These are phyloP conservation scores for Groenewaldozyma tartarivorans DNA, from an alignment of 805 yeast genomes.

Conservation along the genomic window DNA sequence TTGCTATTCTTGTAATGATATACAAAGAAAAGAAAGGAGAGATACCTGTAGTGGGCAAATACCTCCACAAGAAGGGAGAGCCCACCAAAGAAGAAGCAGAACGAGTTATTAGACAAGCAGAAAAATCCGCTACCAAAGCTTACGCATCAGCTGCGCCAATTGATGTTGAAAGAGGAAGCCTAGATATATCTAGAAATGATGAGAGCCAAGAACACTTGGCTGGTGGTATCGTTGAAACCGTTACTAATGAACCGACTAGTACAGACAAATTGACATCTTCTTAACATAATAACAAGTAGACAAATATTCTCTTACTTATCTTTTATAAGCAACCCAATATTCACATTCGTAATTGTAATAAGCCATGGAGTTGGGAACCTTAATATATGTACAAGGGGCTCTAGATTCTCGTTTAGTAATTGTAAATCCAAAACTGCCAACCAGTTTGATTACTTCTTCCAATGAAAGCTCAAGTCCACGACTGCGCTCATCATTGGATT, in stretches of 20 bases:
- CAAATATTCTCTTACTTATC: conserved; percentile 1
- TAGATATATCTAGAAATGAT: no score
- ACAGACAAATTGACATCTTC: no score
- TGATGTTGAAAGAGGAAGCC: no score
- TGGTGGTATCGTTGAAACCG: no score
- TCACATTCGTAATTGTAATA: conserved; percentile 53
- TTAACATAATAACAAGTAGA: not conserved
- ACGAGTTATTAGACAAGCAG: conserved; percentile 16
- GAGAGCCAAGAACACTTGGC: no score
- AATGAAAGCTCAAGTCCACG: conserved; percentile 49
- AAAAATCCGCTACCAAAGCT: conserved; percentile 9
- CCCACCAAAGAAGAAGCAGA: conserved; percentile 18
- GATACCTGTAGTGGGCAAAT: conserved; percentile 46
- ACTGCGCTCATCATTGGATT: conserved; percentile 33
- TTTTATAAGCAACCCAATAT: conserved; percentile 52
- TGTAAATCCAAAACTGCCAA: conserved; percentile 41
- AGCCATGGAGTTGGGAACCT: conserved; percentile 42
- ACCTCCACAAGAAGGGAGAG: conserved; percentile 33
- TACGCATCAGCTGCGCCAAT: no score
- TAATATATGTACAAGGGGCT: conserved; percentile 40
- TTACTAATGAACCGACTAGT: no score
- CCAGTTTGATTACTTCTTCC: conserved; percentile 43
- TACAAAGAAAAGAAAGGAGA: conserved; percentile 81
- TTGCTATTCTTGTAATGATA: conserved; percentile 49
- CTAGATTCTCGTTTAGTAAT: conserved; percentile 36